These are phyloP conservation scores for Eucalyptus albens DNA, from an alignment of 345 rosid genomes.

Conservation along the genomic window DNA sequence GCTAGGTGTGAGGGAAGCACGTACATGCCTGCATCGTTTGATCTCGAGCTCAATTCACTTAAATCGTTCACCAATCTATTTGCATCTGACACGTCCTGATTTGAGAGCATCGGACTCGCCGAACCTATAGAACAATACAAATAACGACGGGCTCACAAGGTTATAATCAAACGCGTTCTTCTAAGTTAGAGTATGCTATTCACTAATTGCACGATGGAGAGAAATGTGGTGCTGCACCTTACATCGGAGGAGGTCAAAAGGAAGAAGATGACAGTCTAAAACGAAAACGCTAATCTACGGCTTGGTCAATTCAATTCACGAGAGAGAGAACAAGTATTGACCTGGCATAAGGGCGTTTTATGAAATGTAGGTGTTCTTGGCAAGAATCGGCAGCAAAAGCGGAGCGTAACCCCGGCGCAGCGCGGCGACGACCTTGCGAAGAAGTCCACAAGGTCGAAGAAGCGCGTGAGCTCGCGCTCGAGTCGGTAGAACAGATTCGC, in stretches of 20 bases:
- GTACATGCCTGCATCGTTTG: conserved; percentile 44
- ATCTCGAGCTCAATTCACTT: conserved; percentile 18
- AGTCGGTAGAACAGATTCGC: no score
- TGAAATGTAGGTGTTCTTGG: conserved; percentile 91
- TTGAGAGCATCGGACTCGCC: conserved; percentile 78
- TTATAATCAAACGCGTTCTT: no score
- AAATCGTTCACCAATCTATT: conserved; percentile 55
- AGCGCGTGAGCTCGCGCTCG: neutral
- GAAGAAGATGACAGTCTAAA: neutral
- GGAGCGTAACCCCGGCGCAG: conserved; percentile 70
- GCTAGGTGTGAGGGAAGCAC: neutral
- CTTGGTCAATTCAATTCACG: neutral
- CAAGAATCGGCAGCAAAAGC: conserved; percentile 65
- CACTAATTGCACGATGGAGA: neutral
- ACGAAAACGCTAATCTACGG: neutral
- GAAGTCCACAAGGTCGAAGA: neutral
- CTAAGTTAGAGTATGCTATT: neutral
- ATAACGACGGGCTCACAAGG: neutral
- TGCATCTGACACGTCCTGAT: conserved; percentile 53
- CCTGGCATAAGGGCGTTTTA: conserved; percentile 98
- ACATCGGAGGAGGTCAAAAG: neutral
- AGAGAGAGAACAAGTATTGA: conserved; percentile 2
- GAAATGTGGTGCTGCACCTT: neutral
- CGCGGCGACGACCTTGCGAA: conserved; percentile 53
- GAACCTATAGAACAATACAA: conserved; percentile 40